phyloP scores from a whole-genome alignment of 306 rosid species.

The Prunus kanzakura region DNA sequence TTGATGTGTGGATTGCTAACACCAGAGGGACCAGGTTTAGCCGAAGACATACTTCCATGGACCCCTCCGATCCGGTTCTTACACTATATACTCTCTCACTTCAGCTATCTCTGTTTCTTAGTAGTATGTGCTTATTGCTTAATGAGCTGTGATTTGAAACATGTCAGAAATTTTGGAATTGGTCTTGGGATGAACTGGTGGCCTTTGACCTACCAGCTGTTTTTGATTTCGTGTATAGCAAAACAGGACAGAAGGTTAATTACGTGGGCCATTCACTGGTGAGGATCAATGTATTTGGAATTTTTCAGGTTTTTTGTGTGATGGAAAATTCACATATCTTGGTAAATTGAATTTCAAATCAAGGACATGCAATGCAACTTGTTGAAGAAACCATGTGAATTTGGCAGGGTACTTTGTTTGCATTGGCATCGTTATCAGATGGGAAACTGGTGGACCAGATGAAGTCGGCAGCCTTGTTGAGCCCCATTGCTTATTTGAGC shows the following conservation, averaged over 20 bases:
- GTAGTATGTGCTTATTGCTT: neutral
- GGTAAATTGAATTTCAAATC: neutral
- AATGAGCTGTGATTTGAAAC: conserved; percentile 3
- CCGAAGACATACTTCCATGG: conserved; percentile 50
- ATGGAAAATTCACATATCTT: neutral
- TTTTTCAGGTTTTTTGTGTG: no score
- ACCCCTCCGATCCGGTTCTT: conserved; percentile 39
- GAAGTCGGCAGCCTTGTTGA: conserved; percentile 65
- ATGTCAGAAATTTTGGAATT: conserved; percentile 69
- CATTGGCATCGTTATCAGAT: conserved; percentile 70
- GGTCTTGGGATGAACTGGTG: conserved; percentile 86
- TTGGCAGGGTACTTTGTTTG: conserved; percentile 74
- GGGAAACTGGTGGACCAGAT: conserved; percentile 59
- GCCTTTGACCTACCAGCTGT: conserved; percentile 75
- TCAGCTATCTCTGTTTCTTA: neutral
- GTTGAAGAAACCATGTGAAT: neutral
- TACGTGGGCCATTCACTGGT: conserved; percentile 92
- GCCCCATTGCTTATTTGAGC: conserved; percentile 80
- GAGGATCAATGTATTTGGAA: conserved; percentile 20
- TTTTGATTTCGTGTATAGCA: conserved; percentile 53
- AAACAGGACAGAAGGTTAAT: conserved; percentile 74
- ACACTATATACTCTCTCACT: neutral
- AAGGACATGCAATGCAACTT: neutral
- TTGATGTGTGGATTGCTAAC: conserved; percentile 85
- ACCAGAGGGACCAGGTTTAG: conserved; percentile 86